phyloP scores from a whole-genome alignment of 148 eudicot species.

The Polygonum maritimum region DNA sequence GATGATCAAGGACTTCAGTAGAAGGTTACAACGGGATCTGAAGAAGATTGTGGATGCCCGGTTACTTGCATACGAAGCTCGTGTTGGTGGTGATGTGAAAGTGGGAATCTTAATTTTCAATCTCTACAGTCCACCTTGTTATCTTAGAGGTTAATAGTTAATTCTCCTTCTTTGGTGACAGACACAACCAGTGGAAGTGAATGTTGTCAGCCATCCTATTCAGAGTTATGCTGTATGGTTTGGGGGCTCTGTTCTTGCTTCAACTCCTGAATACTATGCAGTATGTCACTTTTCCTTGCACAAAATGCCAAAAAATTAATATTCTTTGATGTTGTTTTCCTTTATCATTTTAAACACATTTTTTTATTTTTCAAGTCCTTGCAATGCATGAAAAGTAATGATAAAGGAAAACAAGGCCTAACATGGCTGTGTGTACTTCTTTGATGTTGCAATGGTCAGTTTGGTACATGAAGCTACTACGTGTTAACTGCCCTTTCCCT shows the following conservation, averaged over 20 bases:
- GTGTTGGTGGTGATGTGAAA: conserved; percentile 67
- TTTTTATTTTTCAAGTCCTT: too few relatives aligned
- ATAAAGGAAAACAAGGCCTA: neutral
- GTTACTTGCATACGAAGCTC: conserved; percentile 67
- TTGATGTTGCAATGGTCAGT: neutral
- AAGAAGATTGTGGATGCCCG: conserved; percentile 98
- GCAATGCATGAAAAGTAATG: too few relatives aligned
- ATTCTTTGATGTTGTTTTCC: neutral
- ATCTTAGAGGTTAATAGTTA: neutral
- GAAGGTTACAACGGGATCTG: conserved; percentile 87
- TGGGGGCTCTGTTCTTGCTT: conserved; percentile 97
- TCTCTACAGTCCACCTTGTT: neutral
- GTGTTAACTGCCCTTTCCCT: neutral
- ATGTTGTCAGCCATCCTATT: conserved; percentile 92
- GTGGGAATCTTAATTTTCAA: conserved; percentile 21
- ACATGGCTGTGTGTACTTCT: neutral
- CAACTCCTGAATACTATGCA: conserved; percentile 81
- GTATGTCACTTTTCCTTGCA: conserved; percentile 27
- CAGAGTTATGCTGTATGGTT: conserved; percentile 99
- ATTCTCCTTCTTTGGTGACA: conserved; percentile 22
- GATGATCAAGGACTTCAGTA: conserved; percentile 88
- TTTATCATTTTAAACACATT: too few relatives aligned
- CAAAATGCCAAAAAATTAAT: neutral
- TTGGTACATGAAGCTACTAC: neutral
- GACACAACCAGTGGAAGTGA: conserved; percentile 97